Evolutionary conservation across 306 rosid species (phyloP), one percentile per base, ranked within the genome.

Genomic region (Lupinus albus): DNA sequence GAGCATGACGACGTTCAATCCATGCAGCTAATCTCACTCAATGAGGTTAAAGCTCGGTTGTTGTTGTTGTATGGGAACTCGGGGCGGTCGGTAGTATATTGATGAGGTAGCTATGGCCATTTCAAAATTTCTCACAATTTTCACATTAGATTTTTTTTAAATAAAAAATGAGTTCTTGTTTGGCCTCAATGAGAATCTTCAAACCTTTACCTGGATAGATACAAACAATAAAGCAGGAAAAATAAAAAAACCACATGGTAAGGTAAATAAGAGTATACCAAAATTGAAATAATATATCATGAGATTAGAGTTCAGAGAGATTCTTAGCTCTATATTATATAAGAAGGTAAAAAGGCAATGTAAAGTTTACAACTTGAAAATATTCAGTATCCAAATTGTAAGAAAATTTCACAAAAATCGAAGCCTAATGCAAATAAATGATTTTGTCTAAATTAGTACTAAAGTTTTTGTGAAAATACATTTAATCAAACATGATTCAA

Each of bases 301-400:
- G 3, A 6, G 50, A 38, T 7, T 25, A 61, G 49, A 45, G 53
- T 62, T 63, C 54, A 20, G 45, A 20, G 35, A 70, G 48, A 47
- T 63, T 32, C 25, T 30, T 60, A 25, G 42, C 20, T 50, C 44
- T 49, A 52, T 3, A 33, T 20, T 20, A 71, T 4, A 14, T 32
- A 17, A 68, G 61, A 47, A 35, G 65, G 75, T 32, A 51, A 52
- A 45, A 48, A 48, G 52, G 68, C 15, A 64, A 44, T 32, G 53
- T 28, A 58, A 57, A 20, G 45, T 18, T 64, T 48, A 33, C 59
- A 45, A 42, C 21, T 73, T 16, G 9, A 51, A 8, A 30, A 42
- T 5, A 16, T 61, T 53, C 45, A 73, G 8, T 16, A 8, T 30
- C 44, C 42, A 54, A 54, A 16, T 52, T 36, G 8, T 68, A 4